Percentiles rank a stretch among this genome's conserved stretches.
phyloP scores from a whole-genome alignment of 306 rosid genomes.

The Cicer yamashitae region DNA sequence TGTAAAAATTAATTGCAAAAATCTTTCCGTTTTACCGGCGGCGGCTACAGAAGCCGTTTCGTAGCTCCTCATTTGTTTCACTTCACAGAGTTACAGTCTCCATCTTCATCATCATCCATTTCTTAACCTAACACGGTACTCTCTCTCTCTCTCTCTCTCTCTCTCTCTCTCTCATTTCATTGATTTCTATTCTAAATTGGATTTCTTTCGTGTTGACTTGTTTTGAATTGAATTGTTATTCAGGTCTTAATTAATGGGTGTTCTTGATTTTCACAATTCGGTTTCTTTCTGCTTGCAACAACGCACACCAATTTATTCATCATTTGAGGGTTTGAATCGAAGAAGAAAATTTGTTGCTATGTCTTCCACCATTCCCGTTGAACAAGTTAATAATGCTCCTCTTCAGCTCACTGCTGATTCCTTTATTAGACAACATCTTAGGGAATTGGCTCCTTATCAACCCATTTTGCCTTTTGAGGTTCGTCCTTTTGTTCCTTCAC shows the following conservation, averaged over 20 bases:
- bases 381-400: slow-evolving; percentile 52
- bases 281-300: slow-evolving; percentile 46
- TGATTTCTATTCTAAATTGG: neutral
- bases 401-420: slow-evolving; percentile 68
- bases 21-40: too few species aligned
- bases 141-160: neutral
- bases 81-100: too few species aligned
- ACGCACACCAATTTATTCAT: slow-evolving; percentile 28
- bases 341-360: slow-evolving; percentile 58
- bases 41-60: too few species aligned
- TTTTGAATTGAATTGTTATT: neutral
- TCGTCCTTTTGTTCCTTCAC: too few species aligned
- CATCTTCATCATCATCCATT: too few species aligned
- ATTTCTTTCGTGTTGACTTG: neutral
- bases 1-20: too few species aligned
- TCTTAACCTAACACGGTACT: too few species aligned
- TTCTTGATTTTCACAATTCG: slow-evolving; percentile 48
- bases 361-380: slow-evolving; percentile 66
- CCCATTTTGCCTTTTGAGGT: slow-evolving; percentile 97
- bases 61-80: too few species aligned
- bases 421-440: slow-evolving; percentile 84
- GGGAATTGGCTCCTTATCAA: slow-evolving; percentile 84
- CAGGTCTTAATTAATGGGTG: slow-evolving; percentile 65
- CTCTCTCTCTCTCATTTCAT: neutral
- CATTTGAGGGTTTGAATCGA: slow-evolving; percentile 46